phyloP scores from a whole-genome alignment of 768 basidiomycete genomes.

The Leccinum subgranulosum region DNA sequence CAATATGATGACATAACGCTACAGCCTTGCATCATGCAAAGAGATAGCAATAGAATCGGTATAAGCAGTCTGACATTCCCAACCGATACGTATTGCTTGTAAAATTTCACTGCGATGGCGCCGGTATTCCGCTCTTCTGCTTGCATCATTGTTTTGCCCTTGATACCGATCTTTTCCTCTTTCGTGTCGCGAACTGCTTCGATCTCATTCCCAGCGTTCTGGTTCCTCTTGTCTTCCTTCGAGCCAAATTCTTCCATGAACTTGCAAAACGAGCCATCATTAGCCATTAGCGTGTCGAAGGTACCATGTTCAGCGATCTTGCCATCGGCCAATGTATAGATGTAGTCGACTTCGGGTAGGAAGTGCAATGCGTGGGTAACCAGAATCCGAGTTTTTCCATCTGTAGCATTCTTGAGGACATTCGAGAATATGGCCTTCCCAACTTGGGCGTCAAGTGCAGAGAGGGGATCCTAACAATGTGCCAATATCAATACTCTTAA shows the following conservation, averaged over 20 bases:
- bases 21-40: slow-evolving; percentile 66
- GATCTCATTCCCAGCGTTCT: slow-evolving; percentile 36
- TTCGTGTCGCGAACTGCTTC: slow-evolving; percentile 20
- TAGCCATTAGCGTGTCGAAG: slow-evolving; percentile 65
- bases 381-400: slow-evolving; percentile 77
- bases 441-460: slow-evolving; percentile 91
- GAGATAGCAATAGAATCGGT: slow-evolving; percentile 58
- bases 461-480: slow-evolving; percentile 58
- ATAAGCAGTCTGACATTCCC: slow-evolving; percentile 64
- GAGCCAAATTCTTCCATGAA: slow-evolving; percentile 67
- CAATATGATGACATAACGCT: slow-evolving; percentile 74
- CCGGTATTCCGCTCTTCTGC: neutral
- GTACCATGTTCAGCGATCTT: slow-evolving; percentile 77
- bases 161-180: neutral
- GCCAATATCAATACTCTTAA: neutral
- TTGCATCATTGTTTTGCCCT: neutral
- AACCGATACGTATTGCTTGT: slow-evolving; percentile 56
- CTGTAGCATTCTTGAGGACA: slow-evolving; percentile 61
- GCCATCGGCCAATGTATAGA: slow-evolving; percentile 77
- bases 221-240: slow-evolving; percentile 18
- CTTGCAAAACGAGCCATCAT: slow-evolving; percentile 65
- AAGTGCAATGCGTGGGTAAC: slow-evolving; percentile 93
- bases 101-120: slow-evolving; percentile 24
- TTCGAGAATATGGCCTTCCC: slow-evolving; percentile 86
- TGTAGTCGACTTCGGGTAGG: slow-evolving; percentile 83